phyloP scores from a whole-genome alignment of 805 yeast genomes.

The Ogataea pilisensis region DNA sequence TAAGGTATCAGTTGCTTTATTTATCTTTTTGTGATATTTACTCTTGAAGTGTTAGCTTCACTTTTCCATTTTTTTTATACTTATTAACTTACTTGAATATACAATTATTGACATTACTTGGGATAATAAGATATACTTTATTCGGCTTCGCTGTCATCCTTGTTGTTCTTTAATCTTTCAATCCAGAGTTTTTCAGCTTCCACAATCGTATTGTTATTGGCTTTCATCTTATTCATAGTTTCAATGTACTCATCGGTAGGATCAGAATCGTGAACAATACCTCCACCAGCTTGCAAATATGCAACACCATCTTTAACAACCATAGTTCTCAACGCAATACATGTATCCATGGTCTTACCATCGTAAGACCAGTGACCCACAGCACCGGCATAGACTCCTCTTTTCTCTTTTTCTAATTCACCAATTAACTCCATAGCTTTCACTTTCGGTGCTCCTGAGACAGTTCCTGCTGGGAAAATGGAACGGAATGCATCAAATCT shows the following conservation, averaged over 20 bases:
- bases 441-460: conserved; percentile 97
- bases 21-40: too few relatives aligned
- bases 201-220: conserved; percentile 85
- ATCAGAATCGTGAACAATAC: conserved; percentile 93
- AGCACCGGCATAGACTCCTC: conserved; percentile 98
- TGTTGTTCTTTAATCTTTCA: conserved; percentile 33
- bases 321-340: conserved; percentile 97
- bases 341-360: conserved; percentile 92
- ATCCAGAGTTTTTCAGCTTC: conserved; percentile 85
- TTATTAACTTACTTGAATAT: not conserved
- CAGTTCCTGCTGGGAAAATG: conserved; percentile 98
- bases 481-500: conserved; percentile 97
- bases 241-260: conserved; percentile 94
- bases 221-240: conserved; percentile 95
- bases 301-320: conserved; percentile 87
- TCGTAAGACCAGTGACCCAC: conserved; percentile 98
- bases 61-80: not conserved
- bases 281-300: conserved; percentile 98
- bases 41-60: not conserved
- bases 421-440: conserved; percentile 93
- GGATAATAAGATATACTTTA: conserved; percentile 1
- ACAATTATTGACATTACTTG: not conserved
- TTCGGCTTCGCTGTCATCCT: conserved; percentile 25
- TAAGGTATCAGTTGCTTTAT: too few relatives aligned
- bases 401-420: conserved; percentile 82